Evolutionary conservation across 768 basidiomycete genomes (phyloP), one percentile per base, ranked within the genome.

Genomic region (Russula griseocarnosa): DNA sequence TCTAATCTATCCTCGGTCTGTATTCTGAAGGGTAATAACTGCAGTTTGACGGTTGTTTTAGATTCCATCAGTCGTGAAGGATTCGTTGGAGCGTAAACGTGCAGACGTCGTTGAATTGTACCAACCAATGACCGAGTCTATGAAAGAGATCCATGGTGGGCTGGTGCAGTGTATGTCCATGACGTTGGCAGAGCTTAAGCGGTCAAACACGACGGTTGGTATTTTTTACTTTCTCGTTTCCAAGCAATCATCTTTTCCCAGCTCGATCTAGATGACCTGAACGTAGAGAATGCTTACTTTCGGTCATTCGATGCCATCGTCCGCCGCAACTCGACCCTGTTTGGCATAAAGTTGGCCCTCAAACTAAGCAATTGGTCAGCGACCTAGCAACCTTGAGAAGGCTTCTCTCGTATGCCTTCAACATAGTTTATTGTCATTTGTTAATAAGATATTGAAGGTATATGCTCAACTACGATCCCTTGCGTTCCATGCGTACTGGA

Each of bases 341-440:
- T 8, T 98, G 97, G 96, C 94, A 98, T 74, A 92, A 94, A 75
- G 95, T 96, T 30, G 94, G 94, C 0, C 86, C 92, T 1, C 88
- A 84, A 65, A 98, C 95, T 5, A 94, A 92, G 69, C 92, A 94
- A 65, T 83, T 98, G 13, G 93, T 98, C 10, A 83, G 80, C 56
- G 96, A 98, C 72, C 83, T 99, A 20, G 86, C 89, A 0, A 88
- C 87, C 2, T 80, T 99, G 1, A 82, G 97, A 0, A 85, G 87
- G 51, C 82, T 98, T 5, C 83, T 98, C 49, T 80, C 80, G 91
- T 94, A 69, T 65, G 88, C 74, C 32, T 9, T 22, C 9, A 24
- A 2, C 50, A 11, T 24, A 50, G 22, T 18, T n/a, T 13, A 26
- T 49, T 14, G 30, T n/a, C 10, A 1, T 20, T n/a, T 0, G 16